Evolutionary conservation across 2,329 filamentous ascomycete genomes (phyloP).

Genomic region (Pyrenochaeta sp.): DNA sequence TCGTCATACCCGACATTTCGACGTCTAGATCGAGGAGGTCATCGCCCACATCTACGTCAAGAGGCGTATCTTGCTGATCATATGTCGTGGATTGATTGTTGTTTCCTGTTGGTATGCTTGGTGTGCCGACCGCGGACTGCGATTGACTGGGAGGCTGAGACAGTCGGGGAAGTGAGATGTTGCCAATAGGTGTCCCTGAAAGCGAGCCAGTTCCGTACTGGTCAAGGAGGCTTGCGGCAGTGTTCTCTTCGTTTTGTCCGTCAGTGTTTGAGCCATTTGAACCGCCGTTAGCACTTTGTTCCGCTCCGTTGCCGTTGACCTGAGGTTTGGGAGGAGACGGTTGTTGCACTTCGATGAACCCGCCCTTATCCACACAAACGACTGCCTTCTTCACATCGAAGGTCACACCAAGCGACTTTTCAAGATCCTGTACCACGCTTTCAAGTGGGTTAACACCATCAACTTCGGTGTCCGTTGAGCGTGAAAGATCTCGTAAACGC

Average conservation of each 20-base stretch:
- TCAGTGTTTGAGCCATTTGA: constrained; percentile 42
- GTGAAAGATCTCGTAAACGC: constrained; percentile 71
- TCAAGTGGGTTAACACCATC: constrained; percentile 63
- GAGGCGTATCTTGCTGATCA: constrained; percentile 30
- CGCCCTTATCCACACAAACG: constrained; percentile 78
- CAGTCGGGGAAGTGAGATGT: constrained; percentile 64
- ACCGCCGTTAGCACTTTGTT: constrained; percentile 40
- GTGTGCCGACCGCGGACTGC: constrained; percentile 66
- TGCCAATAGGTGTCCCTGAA: constrained; percentile 66
- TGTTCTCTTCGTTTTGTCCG: constrained; percentile 45
- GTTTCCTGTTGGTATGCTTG: constrained; percentile 45
- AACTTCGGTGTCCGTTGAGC: constrained; percentile 43
- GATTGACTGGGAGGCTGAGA: constrained; percentile 64
- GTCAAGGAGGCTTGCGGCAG: constrained; percentile 69
- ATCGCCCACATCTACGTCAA: constrained; percentile 34
- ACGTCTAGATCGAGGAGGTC: constrained; percentile 55
- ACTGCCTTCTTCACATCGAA: constrained; percentile 70
- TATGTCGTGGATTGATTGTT: constrained; percentile 31
- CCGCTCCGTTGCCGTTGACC: constrained; percentile 39
- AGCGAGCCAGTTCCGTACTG: constrained; percentile 71
- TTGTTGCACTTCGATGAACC: constrained; percentile 66
- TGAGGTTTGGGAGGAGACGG: constrained; percentile 35
- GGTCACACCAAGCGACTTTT: constrained; percentile 72
- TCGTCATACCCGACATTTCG: constrained; percentile 65
- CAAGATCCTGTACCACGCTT: constrained; percentile 77